phyloP scores from a whole-genome alignment of 2,329 filamentous ascomycete species.

The Apiospora phragmitis region DNA sequence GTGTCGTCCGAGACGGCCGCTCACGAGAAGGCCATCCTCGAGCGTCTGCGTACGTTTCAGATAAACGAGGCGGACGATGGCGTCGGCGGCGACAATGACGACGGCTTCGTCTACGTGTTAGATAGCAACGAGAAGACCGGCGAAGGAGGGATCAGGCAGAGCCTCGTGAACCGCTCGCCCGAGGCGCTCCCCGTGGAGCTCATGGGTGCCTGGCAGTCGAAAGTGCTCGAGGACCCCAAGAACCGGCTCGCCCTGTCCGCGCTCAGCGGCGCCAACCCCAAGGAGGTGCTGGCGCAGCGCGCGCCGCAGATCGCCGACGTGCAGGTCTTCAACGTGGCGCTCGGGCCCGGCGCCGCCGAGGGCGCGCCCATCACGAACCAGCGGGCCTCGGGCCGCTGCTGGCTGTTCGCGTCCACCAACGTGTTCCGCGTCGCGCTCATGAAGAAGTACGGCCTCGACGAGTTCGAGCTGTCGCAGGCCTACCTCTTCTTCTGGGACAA shows the following conservation, averaged over 20 bases:
- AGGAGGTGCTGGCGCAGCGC: constrained; percentile 64
- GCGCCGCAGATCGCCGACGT: constrained; percentile 66
- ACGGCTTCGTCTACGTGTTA: neutral
- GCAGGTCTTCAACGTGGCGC: constrained; percentile 81
- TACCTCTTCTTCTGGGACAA: constrained; percentile 96
- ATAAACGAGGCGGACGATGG: constrained; percentile 43
- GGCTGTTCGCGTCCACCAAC: constrained; percentile 91
- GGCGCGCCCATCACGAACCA: constrained; percentile 85
- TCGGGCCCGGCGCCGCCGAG: constrained; percentile 69
- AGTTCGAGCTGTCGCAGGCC: constrained; percentile 83
- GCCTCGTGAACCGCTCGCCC: constrained; percentile 31
- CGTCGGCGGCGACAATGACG: constrained; percentile 48
- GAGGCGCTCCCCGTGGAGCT: constrained; percentile 52
- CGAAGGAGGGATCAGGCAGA: neutral
- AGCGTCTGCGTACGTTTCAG: constrained; percentile 45
- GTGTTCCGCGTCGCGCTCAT: constrained; percentile 87
- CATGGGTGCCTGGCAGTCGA: constrained; percentile 60
- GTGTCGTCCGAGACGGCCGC: constrained; percentile 25
- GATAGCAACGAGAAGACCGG: constrained; percentile 23
- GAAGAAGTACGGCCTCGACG: constrained; percentile 74
- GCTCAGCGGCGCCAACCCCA: constrained; percentile 67
- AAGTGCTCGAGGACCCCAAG: constrained; percentile 64
- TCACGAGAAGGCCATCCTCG: constrained; percentile 45
- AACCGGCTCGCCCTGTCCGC: constrained; percentile 75
- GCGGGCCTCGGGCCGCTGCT: constrained; percentile 78